Percentiles rank a stretch among this genome's conserved stretches.
Conservation (phyloP, 2,329 filamentous ascomycete species). For the Ascocoryne sarcoides region DNA sequence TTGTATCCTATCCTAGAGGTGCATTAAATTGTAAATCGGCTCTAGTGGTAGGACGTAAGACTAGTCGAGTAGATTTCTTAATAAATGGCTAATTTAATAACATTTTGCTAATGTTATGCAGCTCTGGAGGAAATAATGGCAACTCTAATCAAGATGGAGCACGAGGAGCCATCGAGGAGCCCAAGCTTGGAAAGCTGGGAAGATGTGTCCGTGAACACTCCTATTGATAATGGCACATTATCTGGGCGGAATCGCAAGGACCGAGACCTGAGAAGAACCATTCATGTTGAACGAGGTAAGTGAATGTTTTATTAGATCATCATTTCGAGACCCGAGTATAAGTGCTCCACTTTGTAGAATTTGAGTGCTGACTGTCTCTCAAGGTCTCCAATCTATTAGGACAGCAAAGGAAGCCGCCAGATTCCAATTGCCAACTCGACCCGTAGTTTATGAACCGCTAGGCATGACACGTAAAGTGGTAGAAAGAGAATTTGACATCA, state of each 20-base stretch:
- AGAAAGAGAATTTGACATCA: constrained; percentile 80
- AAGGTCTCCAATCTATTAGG: constrained; percentile 39
- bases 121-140: constrained; percentile 59
- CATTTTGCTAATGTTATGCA: constrained; percentile 7
- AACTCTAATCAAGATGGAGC: constrained; percentile 67
- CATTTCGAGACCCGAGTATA: too few relatives aligned
- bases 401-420: constrained; percentile 38
- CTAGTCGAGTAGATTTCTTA: neutral
- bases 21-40: too few relatives aligned
- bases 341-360: too few relatives aligned
- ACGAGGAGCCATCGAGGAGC: constrained; percentile 48
- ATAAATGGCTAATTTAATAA: neutral
- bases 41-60: neutral
- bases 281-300: constrained; percentile 48
- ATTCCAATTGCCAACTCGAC: constrained; percentile 71
- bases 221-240: constrained; percentile 49
- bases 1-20: neutral
- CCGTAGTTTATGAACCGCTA: constrained; percentile 75
- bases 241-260: constrained; percentile 32
- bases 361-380: too few relatives aligned
- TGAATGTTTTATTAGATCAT: too few relatives aligned
- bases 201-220: constrained; percentile 55
- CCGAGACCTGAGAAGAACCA: constrained; percentile 45
- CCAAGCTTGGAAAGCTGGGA: constrained; percentile 88
- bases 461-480: constrained; percentile 69